phyloP scores from a whole-genome alignment of 2,329 filamentous ascomycete genomes.

The Venturia asperata region DNA sequence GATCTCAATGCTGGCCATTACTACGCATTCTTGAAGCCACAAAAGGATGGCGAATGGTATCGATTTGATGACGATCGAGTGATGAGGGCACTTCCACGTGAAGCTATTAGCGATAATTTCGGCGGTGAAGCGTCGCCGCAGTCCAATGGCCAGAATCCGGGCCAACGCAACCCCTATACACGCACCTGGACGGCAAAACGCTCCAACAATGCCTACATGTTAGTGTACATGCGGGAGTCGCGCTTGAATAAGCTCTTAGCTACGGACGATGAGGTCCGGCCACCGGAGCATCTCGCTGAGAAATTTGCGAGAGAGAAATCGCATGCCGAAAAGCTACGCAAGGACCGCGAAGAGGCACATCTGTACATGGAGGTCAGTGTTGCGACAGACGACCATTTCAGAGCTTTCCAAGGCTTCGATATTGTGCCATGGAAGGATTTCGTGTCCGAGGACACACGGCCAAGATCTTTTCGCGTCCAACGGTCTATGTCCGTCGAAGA shows the following conservation, averaged over 20 bases:
- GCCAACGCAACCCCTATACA: conserved; percentile 57
- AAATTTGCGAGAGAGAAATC: conserved; percentile 72
- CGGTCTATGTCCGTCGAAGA: conserved; percentile 70
- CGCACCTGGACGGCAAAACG: conserved; percentile 57
- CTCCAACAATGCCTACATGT: conserved; percentile 91
- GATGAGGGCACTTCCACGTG: conserved; percentile 82
- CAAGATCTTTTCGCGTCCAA: conserved; percentile 65
- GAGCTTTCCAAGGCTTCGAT: conserved; percentile 75
- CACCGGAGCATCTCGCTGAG: conserved; percentile 52
- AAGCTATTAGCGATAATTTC: conserved; percentile 94
- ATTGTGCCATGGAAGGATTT: conserved; percentile 57
- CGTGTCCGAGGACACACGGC: conserved; percentile 57
- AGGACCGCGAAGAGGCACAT: conserved; percentile 90
- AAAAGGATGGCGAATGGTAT: conserved; percentile 90
- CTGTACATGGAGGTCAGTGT: conserved; percentile 81
- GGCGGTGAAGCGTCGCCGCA: conserved; percentile 70
- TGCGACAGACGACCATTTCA: conserved; percentile 75
- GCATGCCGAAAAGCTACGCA: conserved; percentile 65
- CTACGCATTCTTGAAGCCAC: conserved; percentile 88
- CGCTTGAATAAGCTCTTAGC: conserved; percentile 76
- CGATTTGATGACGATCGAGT: conserved; percentile 97
- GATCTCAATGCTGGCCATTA: conserved; percentile 97
- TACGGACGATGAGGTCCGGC: conserved; percentile 67
- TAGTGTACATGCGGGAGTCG: conserved; percentile 91
- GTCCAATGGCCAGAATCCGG: conserved; percentile 43